phyloP scores from a whole-genome alignment of 192 early-diverging fungal species.

The Entophlyctis luteolus region DNA sequence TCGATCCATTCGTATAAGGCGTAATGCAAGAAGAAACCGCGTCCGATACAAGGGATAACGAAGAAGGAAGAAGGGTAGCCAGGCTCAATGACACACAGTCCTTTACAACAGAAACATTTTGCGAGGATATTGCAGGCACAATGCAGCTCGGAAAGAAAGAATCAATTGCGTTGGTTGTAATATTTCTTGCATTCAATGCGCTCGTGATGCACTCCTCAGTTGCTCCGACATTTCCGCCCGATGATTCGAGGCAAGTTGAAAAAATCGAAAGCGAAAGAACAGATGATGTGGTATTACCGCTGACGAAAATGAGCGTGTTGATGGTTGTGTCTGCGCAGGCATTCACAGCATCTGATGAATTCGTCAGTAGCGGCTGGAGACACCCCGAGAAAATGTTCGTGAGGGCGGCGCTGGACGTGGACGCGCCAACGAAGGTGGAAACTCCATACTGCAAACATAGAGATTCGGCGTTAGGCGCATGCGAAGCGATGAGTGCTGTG shows the following conservation, averaged over 20 bases:
- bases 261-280: neutral
- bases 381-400: neutral
- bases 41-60: neutral
- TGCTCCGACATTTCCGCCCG: too few species aligned
- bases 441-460: conserved; percentile 7
- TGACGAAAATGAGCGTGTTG: too few species aligned
- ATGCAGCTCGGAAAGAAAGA: neutral
- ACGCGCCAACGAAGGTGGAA: neutral
- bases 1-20: conserved; percentile 8
- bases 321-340: neutral
- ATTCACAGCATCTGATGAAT: neutral
- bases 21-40: neutral
- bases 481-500: neutral
- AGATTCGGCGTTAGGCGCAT: neutral
- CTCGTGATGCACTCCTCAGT: neutral
- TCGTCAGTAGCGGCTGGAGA: neutral
- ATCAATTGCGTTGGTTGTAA: neutral
- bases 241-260: neutral
- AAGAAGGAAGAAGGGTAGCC: too few species aligned
- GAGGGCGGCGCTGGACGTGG: neutral
- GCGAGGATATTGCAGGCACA: neutral
- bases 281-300: neutral
- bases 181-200: neutral
- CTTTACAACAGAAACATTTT: too few species aligned
- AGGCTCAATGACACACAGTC: too few species aligned